phyloP scores from a whole-genome alignment of 106 monocot species.

The Dioscorea dumetorum region DNA sequence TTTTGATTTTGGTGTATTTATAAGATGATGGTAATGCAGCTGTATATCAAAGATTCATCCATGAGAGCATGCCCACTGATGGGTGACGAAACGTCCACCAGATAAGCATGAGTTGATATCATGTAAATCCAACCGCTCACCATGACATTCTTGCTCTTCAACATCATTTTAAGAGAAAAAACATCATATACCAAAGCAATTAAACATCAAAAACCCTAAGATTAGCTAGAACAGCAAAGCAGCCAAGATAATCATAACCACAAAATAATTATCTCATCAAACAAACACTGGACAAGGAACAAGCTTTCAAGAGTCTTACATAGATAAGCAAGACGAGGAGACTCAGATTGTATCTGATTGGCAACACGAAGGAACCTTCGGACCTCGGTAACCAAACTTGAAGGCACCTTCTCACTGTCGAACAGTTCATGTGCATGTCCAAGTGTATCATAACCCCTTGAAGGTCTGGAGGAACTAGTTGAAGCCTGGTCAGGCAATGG shows the following conservation, averaged over 20 bases:
- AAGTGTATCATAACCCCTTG: neutral
- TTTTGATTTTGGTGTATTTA: too few species aligned
- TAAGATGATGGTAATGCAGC: too few species aligned
- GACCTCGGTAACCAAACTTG: slow-evolving; percentile 35
- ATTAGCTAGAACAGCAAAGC: too few species aligned
- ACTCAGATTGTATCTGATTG: slow-evolving; percentile 63
- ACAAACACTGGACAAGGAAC: neutral
- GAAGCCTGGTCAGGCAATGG: neutral
- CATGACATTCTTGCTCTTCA: neutral
- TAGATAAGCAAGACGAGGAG: slow-evolving; percentile 60
- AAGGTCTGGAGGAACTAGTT: neutral
- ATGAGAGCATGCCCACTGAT: too few species aligned
- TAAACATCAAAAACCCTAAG: neutral
- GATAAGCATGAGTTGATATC: too few species aligned
- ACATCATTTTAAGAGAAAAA: neutral
- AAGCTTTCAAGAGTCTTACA: slow-evolving; percentile 27
- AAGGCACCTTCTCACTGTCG: slow-evolving; percentile 81
- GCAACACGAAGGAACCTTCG: slow-evolving; percentile 67
- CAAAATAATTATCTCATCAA: neutral
- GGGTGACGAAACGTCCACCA: too few species aligned
- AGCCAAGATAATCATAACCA: neutral
- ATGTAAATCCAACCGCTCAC: too few species aligned
- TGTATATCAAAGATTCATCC: too few species aligned
- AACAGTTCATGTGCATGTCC: slow-evolving; percentile 33
- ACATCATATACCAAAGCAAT: neutral